Conservation (phyloP, 495 filamentous ascomycete species). For the Penicillium tannophilum region DNA sequence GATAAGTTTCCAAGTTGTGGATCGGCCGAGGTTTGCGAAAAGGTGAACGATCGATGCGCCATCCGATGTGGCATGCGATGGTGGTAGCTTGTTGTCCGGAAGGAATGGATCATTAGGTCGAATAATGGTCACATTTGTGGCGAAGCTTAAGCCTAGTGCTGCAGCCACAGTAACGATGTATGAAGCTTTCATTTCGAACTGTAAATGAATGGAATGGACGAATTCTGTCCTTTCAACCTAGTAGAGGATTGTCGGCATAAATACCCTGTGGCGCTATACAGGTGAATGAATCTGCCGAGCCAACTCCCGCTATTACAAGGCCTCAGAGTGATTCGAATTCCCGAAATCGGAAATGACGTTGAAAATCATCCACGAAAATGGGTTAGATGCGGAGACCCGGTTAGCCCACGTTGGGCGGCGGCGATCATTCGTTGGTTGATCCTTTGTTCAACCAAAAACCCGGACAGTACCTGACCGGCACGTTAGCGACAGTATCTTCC, state of each 20-base stretch:
- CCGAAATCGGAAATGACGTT: neutral
- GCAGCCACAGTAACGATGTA: constrained; percentile 6
- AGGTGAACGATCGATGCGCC: constrained; percentile 32
- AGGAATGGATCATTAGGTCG: constrained; percentile 19
- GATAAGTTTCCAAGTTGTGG: constrained; percentile 34
- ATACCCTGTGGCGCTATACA: neutral
- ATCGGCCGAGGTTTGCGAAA: constrained; percentile 29
- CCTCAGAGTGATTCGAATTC: neutral
- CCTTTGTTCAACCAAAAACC: constrained; percentile 26
- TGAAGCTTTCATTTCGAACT: constrained; percentile 14
- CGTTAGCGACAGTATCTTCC: neutral
- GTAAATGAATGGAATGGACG: neutral
- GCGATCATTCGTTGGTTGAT: constrained; percentile 8
- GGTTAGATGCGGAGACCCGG: neutral
- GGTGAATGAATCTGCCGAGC: neutral
- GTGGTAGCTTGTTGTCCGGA: constrained; percentile 21
- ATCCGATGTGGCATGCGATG: constrained; percentile 28
- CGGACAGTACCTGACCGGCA: constrained; percentile 26
- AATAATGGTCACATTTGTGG: constrained; percentile 17
- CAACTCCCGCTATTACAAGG: neutral
- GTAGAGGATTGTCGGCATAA: neutral
- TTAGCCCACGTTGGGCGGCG: constrained; percentile 12
- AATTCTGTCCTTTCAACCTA: neutral
- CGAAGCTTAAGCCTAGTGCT: neutral
- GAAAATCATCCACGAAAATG: neutral